A percentile compares a stretch with the other conserved stretches of the same genome.
Conservation (phyloP, 2,329 filamentous ascomycete genomes). For the Thielaviopsis punctulata region DNA sequence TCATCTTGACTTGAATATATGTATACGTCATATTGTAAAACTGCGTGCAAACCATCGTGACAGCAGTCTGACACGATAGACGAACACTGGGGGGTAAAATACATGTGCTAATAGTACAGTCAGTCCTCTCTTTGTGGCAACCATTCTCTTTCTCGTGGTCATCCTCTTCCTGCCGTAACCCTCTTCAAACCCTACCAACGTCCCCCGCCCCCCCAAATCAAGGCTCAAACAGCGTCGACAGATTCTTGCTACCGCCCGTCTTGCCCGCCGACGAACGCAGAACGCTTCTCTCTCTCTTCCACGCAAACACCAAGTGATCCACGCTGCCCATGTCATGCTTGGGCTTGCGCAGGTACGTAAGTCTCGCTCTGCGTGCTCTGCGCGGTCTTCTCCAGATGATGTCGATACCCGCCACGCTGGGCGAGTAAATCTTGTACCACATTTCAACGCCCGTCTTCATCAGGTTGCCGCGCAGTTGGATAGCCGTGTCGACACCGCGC, state of each 20-base stretch:
- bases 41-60: background rate
- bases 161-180: background rate
- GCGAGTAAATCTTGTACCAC: conserved; percentile 93
- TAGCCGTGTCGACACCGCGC: conserved; percentile 73
- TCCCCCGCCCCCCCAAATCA: background rate
- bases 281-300: conserved; percentile 29
- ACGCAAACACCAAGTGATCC: conserved; percentile 51
- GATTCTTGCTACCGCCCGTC: conserved; percentile 9
- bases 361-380: conserved; percentile 67
- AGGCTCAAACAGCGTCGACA: conserved; percentile 13
- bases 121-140: conserved; percentile 6
- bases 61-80: too few species aligned
- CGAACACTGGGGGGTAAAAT: too few species aligned
- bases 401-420: conserved; percentile 78
- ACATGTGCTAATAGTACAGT: conserved; percentile 11
- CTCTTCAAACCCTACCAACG: background rate
- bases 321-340: conserved; percentile 79
- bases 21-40: too few species aligned
- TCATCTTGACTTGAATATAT: too few species aligned
- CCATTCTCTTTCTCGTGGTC: too few species aligned
- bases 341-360: conserved; percentile 82
- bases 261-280: conserved; percentile 17
- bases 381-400: conserved; percentile 75
- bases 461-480: conserved; percentile 72
- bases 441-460: conserved; percentile 84